Base-by-base conservation (phyloP, 106 monocot species). In the Cymbidium sinense region DNA sequence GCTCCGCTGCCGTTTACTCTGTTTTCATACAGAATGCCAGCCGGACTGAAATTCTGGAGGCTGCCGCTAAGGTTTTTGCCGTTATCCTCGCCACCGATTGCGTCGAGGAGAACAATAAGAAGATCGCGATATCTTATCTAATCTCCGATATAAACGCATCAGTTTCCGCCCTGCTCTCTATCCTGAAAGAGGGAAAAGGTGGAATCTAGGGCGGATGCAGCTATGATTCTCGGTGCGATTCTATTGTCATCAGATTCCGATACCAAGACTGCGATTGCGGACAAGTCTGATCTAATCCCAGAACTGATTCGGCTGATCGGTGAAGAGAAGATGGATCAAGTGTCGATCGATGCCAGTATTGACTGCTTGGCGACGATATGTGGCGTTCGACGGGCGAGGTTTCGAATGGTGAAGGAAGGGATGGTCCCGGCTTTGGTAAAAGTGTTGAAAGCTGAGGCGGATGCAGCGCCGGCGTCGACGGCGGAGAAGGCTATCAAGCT, bases 401-500 rank as follows among this genome's bases (percentile, higher is more conserved):
- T 4, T 0, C 33, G 75, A 58, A 86, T 93, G 82, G 87, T 86
- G 20, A 54, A 39, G 62, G 44, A 55, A 25, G 87, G 93, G 15
- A 55, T 81, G 47, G 84, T 89, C 25, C 50, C 82, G 43, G 77
- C 39, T 19, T 27, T 64, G 20, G 76, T 76, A 17, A 36, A 34
- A 58, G 70, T 72, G 7, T 18, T 78, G 71, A 5, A 33, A 52
- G 52, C 70, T 47, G 65, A 73, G 31, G 41, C 27, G 13, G 13
- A 70, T n/a, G 30, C 44, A 23, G 73, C 73, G 23, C 58, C 79
- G 23, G 20, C 77, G 11, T 36, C 65, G n/a, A 76, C 85, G 70
- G 74, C 84, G 11, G 89, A 85, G 85, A 84, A 51, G 79, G 87
- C 86, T 41, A 36, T 90, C 79, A 80, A 52, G 75, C 30, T 93